Conservation (phyloP, 1,284 basidiomycete genomes). For the Hypsizygus ulmarius region DNA sequence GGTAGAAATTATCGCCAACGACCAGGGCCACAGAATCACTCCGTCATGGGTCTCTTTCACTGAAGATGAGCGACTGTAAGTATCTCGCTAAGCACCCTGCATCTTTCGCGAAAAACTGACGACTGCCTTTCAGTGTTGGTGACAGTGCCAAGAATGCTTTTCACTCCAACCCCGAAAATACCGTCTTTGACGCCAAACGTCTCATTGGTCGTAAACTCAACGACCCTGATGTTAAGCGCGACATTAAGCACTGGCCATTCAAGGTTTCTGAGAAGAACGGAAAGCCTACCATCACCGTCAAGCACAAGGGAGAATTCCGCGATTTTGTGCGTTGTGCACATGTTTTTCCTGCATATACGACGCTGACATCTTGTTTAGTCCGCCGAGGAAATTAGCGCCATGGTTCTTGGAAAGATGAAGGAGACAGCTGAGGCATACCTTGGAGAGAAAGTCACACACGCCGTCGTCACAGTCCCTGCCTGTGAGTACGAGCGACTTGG, state of each 20-base stretch:
- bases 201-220: conserved; percentile 88
- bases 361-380: conserved; percentile 41
- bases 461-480: conserved; percentile 97
- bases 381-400: conserved; percentile 89
- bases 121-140: conserved; percentile 52
- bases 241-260: conserved; percentile 91
- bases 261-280: conserved; percentile 75
- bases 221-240: conserved; percentile 76
- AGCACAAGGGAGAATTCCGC: conserved; percentile 84
- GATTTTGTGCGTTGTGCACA: conserved; percentile 62
- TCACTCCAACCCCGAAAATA: conserved; percentile 88
- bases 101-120: not conserved
- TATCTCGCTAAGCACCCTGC: too few species aligned
- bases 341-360: conserved; percentile 1
- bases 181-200: conserved; percentile 97
- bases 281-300: conserved; percentile 85
- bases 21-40: conserved; percentile 96
- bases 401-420: conserved; percentile 98
- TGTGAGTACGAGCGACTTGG: conserved; percentile 44
- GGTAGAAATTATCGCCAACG: conserved; percentile 96
- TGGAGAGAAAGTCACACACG: conserved; percentile 94
- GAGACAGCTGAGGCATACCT: conserved; percentile 99
- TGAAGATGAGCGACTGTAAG: conserved; percentile 87
- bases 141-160: conserved; percentile 80
- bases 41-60: conserved; percentile 93